Percentiles rank a stretch among this genome's conserved stretches.
Evolutionary conservation across 2,329 filamentous ascomycete species (phyloP).

Genomic region (Alternaria sp.): DNA sequence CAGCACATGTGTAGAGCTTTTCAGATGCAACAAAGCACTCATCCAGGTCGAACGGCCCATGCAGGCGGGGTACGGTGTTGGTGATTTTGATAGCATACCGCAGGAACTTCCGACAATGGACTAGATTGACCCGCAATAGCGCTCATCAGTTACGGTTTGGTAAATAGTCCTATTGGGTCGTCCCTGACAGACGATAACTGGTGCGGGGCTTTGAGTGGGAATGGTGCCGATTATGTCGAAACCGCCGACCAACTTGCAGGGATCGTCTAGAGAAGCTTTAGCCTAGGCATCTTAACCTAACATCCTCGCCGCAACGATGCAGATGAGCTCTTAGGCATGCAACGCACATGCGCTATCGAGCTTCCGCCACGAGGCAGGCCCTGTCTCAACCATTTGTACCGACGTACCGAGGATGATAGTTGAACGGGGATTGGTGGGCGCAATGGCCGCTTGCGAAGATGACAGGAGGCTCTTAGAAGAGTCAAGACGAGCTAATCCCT

Average conservation of each 20-base stretch:
- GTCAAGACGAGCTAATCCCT: slow-evolving; percentile 25
- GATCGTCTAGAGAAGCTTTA: slow-evolving; percentile 32
- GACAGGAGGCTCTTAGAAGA: slow-evolving; percentile 18
- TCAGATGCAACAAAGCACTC: background rate
- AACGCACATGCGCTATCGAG: slow-evolving; percentile 17
- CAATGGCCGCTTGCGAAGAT: slow-evolving; percentile 8
- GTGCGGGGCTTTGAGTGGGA: slow-evolving; percentile 19
- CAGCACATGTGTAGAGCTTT: background rate
- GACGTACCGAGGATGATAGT: slow-evolving; percentile 19
- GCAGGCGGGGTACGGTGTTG: background rate
- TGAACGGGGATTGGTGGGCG: slow-evolving; percentile 13
- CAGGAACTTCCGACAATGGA: background rate
- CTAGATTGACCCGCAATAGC: background rate
- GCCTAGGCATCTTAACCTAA: slow-evolving; percentile 26
- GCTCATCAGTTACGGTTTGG: slow-evolving; percentile 8
- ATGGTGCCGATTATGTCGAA: slow-evolving; percentile 19
- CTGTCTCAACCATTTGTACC: slow-evolving; percentile 10
- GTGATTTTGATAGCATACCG: background rate
- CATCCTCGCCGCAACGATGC: slow-evolving; percentile 24
- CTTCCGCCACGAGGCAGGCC: background rate
- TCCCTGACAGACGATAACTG: slow-evolving; percentile 18
- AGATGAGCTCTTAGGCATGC: slow-evolving; percentile 10
- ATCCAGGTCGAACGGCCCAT: background rate
- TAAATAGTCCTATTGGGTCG: slow-evolving; percentile 13
- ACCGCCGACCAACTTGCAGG: slow-evolving; percentile 26